phyloP scores from a whole-genome alignment of 805 yeast genomes.

The Yarrowia hollandica region DNA sequence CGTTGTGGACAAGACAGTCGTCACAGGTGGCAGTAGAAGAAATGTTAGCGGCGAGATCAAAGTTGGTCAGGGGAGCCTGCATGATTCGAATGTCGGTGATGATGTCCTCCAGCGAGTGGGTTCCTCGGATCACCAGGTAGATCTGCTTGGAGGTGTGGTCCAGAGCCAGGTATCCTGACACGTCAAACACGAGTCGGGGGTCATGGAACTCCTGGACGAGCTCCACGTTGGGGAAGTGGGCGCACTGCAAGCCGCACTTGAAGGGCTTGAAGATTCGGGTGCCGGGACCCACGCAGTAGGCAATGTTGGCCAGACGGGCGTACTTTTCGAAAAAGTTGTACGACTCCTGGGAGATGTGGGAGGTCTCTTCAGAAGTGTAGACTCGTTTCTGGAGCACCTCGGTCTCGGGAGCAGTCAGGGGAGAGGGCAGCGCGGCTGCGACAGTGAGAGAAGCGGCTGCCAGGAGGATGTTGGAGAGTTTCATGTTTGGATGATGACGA shows the following conservation, averaged over 20 bases:
- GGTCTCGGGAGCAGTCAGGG: background rate
- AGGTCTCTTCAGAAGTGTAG: constrained; percentile 7
- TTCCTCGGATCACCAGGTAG: constrained; percentile 18
- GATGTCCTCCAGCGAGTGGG: constrained; percentile 7
- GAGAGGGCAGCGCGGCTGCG: background rate
- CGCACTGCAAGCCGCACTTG: constrained; percentile 14
- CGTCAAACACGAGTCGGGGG: background rate
- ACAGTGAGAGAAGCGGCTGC: background rate
- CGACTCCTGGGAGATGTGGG: constrained; percentile 1
- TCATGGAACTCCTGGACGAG: constrained; percentile 17
- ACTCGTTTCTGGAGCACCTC: constrained; percentile 2
- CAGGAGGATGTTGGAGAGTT: background rate
- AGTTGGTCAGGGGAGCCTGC: constrained; percentile 8
- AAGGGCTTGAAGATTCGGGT: constrained; percentile 14
- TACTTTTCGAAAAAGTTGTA: constrained; percentile 22
- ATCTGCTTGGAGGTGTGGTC: constrained; percentile 20
- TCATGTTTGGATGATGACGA: too few relatives aligned
- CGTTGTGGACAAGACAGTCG: constrained; percentile 14
- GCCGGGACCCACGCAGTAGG: constrained; percentile 15
- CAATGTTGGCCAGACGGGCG: constrained; percentile 9
- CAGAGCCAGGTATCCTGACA: constrained; percentile 14
- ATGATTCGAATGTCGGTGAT: constrained; percentile 12
- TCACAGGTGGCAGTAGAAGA: background rate
- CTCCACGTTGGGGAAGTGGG: constrained; percentile 19
- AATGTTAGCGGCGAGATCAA: constrained; percentile 2